A percentile compares a stretch with the other conserved stretches of the same genome.
phyloP scores from a whole-genome alignment of 2,329 filamentous ascomycete genomes.

The Fusarium redolens region DNA sequence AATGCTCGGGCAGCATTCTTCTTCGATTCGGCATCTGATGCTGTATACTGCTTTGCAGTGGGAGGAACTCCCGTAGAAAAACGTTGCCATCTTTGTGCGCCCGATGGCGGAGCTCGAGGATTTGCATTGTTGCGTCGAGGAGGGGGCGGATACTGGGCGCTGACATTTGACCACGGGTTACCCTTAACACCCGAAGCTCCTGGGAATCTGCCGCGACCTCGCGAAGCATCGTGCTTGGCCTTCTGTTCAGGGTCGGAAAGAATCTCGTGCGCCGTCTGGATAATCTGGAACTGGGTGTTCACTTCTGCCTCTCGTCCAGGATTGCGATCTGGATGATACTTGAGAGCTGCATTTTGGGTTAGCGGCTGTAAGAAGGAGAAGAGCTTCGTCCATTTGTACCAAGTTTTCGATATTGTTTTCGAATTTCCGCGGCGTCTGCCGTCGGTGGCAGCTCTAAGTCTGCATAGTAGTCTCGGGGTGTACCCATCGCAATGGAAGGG shows the following conservation, averaged over 20 bases:
- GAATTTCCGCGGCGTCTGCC: conserved; percentile 80
- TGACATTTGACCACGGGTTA: conserved; percentile 66
- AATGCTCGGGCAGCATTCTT: conserved; percentile 57
- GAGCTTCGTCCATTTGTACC: conserved; percentile 60
- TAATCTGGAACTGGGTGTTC: conserved; percentile 85
- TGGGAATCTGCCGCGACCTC: conserved; percentile 55
- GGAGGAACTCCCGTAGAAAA: conserved; percentile 57
- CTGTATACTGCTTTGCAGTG: conserved; percentile 54
- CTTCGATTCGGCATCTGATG: conserved; percentile 52
- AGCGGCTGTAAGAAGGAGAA: conserved; percentile 24
- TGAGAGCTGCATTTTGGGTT: conserved; percentile 69
- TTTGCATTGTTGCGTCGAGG: conserved; percentile 53
- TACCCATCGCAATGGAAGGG: conserved; percentile 47
- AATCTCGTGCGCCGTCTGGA: conserved; percentile 87
- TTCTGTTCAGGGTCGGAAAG: conserved; percentile 63
- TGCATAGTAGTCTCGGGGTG: conserved; percentile 82
- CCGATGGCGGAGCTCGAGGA: conserved; percentile 44
- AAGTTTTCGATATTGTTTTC: conserved; percentile 87
- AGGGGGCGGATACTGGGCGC: conserved; percentile 62
- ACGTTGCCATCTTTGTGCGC: conserved; percentile 59
- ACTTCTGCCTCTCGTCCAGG: conserved; percentile 83
- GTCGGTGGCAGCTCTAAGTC: conserved; percentile 78
- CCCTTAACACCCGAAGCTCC: conserved; percentile 66
- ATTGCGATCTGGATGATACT: conserved; percentile 91
- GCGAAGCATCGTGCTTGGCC: conserved; percentile 64